Conservation (phyloP, 345 rosid species). For the Gossypium sturtianum region DNA sequence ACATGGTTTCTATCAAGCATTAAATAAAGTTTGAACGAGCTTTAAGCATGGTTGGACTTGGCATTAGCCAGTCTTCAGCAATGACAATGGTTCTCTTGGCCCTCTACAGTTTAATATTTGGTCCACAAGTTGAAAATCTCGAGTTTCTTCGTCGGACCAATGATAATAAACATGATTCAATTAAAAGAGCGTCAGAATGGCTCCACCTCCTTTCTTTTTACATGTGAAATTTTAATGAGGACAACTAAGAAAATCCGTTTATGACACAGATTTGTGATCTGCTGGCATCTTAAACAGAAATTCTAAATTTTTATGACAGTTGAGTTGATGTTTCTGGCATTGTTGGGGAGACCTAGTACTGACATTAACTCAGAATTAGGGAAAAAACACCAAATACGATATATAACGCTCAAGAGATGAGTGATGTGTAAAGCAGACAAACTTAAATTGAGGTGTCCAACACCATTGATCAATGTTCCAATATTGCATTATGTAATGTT, state of each 20-base stretch:
- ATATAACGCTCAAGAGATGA: not conserved
- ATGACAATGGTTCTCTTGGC: slow-evolving; percentile 10
- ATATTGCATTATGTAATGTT: slow-evolving; percentile 1
- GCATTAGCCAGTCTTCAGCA: not conserved
- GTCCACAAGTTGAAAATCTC: slow-evolving; percentile 13
- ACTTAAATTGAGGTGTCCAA: not conserved
- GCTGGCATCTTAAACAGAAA: not conserved
- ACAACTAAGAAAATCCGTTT: not conserved
- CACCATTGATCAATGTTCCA: not conserved
- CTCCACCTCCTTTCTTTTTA: slow-evolving; percentile 1
- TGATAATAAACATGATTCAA: too few species aligned
- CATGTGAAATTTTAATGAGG: slow-evolving; percentile 3
- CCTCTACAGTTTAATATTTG: not conserved
- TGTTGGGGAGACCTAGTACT: not conserved
- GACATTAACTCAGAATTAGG: not conserved
- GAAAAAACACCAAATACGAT: not conserved
- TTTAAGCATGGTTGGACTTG: too few species aligned
- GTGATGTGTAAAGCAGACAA: not conserved
- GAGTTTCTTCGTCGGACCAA: not conserved
- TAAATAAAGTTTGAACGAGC: too few species aligned
- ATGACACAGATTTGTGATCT: not conserved
- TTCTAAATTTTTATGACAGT: not conserved
- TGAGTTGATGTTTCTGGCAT: not conserved
- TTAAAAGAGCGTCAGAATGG: not conserved
- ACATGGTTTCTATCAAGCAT: not conserved